These are phyloP conservation scores for Phoenix dactylifera DNA, from an alignment of 176 grass and related monocot species.

Conservation along the genomic window DNA sequence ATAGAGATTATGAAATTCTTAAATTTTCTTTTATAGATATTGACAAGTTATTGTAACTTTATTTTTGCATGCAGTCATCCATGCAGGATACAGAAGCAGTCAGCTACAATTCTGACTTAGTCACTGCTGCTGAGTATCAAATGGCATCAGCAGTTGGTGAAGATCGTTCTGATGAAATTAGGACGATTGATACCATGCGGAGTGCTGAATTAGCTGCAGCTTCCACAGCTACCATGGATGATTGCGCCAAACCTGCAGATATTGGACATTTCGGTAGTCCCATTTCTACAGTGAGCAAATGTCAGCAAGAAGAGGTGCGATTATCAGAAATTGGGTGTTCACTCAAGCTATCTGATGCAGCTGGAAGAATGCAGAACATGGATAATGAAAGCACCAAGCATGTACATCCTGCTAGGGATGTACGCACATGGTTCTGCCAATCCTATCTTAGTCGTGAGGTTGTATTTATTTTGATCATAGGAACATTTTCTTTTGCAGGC, in stretches of 20 bases:
- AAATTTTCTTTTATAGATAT: too few species aligned
- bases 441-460: slow-evolving; percentile 9
- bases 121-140: background rate
- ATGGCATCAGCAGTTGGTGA: background rate
- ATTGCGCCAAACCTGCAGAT: too few species aligned
- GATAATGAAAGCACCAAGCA: slow-evolving; percentile 15
- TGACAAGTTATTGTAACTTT: background rate
- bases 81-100: background rate
- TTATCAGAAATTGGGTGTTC: slow-evolving; percentile 4
- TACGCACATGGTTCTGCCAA: slow-evolving; percentile 11
- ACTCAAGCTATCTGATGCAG: slow-evolving; percentile 1
- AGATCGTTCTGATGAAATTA: background rate
- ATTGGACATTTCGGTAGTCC: background rate
- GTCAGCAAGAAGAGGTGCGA: slow-evolving; percentile 8
- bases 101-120: background rate
- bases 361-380: slow-evolving; percentile 21
- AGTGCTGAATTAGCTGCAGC: too few species aligned
- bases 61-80: background rate
- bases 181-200: background rate
- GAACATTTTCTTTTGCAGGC: slow-evolving; percentile 14
- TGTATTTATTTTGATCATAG: background rate
- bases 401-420: slow-evolving; percentile 15
- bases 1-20: too few species aligned
- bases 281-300: background rate
- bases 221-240: too few species aligned